phyloP scores from a whole-genome alignment of 2,329 filamentous ascomycete genomes.

The Fusarium phyllophilum region DNA sequence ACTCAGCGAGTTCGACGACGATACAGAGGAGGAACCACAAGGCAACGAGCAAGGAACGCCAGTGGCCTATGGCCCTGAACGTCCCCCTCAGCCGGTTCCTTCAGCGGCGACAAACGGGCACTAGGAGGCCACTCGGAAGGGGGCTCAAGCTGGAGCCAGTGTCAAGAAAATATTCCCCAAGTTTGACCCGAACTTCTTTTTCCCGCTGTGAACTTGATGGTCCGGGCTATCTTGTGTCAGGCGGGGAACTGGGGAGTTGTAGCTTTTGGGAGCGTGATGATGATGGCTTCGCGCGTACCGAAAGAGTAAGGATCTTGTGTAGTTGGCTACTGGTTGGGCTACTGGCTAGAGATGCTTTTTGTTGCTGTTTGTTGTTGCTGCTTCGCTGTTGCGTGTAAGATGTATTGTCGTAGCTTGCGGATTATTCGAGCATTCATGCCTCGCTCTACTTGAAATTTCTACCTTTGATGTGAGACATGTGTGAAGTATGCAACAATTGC shows the following conservation, averaged over 20 bases:
- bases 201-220: background rate
- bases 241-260: background rate
- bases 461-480: constrained; percentile 12
- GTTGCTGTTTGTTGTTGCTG: constrained; percentile 30
- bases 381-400: constrained; percentile 40
- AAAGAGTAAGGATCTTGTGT: constrained; percentile 11
- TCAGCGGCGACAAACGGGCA: constrained; percentile 56
- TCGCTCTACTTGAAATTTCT: constrained; percentile 4
- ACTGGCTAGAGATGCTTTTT: constrained; percentile 31
- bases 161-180: background rate
- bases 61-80: constrained; percentile 60
- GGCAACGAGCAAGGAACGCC: constrained; percentile 49
- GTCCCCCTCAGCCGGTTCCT: constrained; percentile 54
- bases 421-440: constrained; percentile 39
- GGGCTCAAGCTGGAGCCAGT: constrained; percentile 23
- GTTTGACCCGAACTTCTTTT: background rate
- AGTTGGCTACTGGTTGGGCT: constrained; percentile 31
- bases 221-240: background rate
- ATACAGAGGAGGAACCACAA: constrained; percentile 63
- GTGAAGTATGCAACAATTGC: background rate
- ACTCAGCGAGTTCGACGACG: constrained; percentile 73
- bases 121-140: constrained; percentile 47
- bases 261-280: constrained; percentile 14
- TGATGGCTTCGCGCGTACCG: constrained; percentile 1
- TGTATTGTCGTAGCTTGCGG: constrained; percentile 41